phyloP scores from a whole-genome alignment of 345 rosid genomes.

The Populus nigra region DNA sequence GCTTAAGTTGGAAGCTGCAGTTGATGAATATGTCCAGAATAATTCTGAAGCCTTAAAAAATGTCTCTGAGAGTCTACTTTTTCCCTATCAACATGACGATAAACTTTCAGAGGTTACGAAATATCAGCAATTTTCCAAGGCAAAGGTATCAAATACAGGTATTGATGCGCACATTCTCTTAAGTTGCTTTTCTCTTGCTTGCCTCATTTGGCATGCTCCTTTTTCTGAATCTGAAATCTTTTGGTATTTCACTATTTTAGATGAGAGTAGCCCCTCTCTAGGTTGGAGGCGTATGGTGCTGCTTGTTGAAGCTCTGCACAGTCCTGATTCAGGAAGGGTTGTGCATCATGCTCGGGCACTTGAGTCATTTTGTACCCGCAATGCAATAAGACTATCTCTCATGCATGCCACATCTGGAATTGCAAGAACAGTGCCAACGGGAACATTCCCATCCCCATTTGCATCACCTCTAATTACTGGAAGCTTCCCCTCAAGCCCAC shows the following conservation, averaged over 20 bases:
- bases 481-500: conserved; percentile 93
- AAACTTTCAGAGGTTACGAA: conserved; percentile 59
- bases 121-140: conserved; percentile 37
- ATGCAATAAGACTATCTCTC: conserved; percentile 65
- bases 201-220: conserved; percentile 9
- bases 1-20: conserved; percentile 83
- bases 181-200: neutral
- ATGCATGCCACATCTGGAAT: conserved; percentile 59
- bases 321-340: conserved; percentile 78
- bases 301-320: conserved; percentile 91
- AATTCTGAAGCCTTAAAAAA: conserved; percentile 69
- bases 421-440: conserved; percentile 47
- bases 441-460: conserved; percentile 82
- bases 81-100: conserved; percentile 79
- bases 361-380: conserved; percentile 73
- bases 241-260: conserved; percentile 36
- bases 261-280: conserved; percentile 62
- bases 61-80: conserved; percentile 65
- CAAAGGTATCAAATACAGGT: conserved; percentile 49
- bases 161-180: conserved; percentile 2
- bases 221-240: conserved; percentile 19
- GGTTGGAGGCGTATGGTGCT: conserved; percentile 96
- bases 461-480: conserved; percentile 81
- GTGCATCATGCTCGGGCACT: conserved; percentile 86
- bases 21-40: conserved; percentile 68